phyloP scores from a whole-genome alignment of 768 basidiomycete genomes.

The Russula lepida region DNA sequence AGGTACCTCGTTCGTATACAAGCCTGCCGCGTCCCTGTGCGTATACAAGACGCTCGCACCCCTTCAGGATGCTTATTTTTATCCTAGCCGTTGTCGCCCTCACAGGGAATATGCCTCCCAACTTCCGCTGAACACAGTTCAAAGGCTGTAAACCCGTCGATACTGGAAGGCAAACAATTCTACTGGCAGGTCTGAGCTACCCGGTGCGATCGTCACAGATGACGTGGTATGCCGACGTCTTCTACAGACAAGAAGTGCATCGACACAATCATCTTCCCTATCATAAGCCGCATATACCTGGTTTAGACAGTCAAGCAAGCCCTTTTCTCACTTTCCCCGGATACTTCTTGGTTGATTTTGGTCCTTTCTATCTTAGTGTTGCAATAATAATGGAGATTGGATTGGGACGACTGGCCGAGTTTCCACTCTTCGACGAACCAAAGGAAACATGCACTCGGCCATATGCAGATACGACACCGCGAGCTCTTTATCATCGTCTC shows the following conservation, averaged over 20 bases:
- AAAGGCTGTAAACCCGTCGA: not conserved
- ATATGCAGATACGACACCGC: not conserved
- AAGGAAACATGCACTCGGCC: conserved; percentile 3
- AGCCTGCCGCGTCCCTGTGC: not conserved
- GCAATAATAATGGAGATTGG: not conserved
- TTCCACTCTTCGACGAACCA: conserved; percentile 3
- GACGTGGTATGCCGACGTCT: not conserved
- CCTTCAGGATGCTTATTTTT: not conserved
- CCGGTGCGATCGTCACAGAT: not conserved
- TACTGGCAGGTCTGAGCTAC: not conserved
- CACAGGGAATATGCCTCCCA: not conserved
- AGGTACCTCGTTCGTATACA: conserved; percentile 1
- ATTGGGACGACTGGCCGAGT: not conserved
- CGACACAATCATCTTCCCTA: not conserved
- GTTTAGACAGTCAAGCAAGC: not conserved
- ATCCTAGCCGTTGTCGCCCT: not conserved
- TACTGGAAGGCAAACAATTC: not conserved
- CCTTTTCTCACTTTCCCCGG: not conserved
- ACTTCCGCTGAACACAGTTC: not conserved
- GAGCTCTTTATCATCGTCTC: not conserved
- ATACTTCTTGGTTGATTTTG: not conserved
- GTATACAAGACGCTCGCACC: not conserved
- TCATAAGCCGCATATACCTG: conserved; percentile 1
- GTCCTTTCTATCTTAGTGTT: not conserved
- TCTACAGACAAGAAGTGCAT: not conserved